Conservation (phyloP, 2,329 filamentous ascomycete genomes). For the Shiraia bambusicola region DNA sequence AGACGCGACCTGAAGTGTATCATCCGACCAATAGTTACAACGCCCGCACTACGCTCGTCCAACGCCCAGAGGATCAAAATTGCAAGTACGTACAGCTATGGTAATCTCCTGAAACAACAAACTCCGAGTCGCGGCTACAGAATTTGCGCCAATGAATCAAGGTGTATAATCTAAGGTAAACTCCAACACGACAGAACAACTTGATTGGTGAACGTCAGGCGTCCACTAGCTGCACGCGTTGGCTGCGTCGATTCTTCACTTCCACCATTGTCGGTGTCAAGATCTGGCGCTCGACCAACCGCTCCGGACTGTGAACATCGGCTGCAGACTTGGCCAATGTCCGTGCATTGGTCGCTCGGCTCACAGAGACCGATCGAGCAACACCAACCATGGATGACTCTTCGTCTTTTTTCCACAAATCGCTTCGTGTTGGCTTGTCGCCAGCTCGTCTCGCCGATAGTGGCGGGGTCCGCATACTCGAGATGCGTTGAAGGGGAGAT, state of each 20-base stretch:
- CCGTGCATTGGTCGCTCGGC: conserved; percentile 28
- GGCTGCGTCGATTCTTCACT: conserved; percentile 39
- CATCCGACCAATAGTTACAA: no score
- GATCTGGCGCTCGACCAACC: conserved; percentile 28
- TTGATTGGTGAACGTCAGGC: conserved; percentile 15
- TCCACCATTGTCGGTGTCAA: conserved; percentile 42
- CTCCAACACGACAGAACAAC: neutral
- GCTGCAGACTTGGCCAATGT: conserved; percentile 19
- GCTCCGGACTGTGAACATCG: conserved; percentile 16
- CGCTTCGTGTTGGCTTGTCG: conserved; percentile 13
- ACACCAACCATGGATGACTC: conserved; percentile 32
- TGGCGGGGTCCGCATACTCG: conserved; percentile 21
- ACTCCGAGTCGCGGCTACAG: neutral
- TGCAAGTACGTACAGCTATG: no score
- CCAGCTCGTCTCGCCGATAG: conserved; percentile 16
- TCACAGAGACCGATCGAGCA: conserved; percentile 37
- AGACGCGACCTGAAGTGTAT: no score
- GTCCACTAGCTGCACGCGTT: conserved; percentile 40
- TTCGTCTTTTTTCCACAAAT: conserved; percentile 6
- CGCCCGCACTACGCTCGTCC: no score
- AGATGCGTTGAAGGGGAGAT: conserved; percentile 21
- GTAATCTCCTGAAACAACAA: neutral
- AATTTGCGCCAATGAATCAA: no score
- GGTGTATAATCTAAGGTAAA: no score
- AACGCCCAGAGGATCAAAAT: no score